Evolutionary conservation across 2,329 filamentous ascomycete species (phyloP), one percentile per base, ranked within the genome.

Genomic region (Neonectria hederae): DNA sequence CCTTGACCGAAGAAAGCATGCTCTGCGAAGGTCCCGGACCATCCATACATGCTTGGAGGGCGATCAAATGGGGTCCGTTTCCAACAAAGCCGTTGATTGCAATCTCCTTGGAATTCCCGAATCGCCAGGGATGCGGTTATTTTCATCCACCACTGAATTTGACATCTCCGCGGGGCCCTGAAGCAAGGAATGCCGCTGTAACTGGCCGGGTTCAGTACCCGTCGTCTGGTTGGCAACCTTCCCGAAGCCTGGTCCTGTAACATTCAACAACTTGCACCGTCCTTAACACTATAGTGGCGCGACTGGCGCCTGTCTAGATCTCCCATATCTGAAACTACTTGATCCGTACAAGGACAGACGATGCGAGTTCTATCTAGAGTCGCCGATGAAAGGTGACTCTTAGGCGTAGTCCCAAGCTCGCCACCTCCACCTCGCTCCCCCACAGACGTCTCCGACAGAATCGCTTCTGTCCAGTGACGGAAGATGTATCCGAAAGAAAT

Each of bases 1-100:
- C 30, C 32, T 56, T 56, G 59, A 69, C 67, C 22, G 62, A 67
- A 67, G 52, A 35, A 35, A 68, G 67, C 55, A 70, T 62, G 65
- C 65, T 63, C 21, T 67, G 69, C 67, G 69, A 64, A 60, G 21
- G 17, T 45, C 53, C 53, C 54, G 51, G 46, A 38, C 59, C 54
- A 52, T 58, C 59, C 54, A 52, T 58, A 54, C 48, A 26, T 26
- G 28, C 9, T 26, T 43, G 10, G n/a, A n/a, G n/a, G n/a, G n/a
- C 17, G 10, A 2, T 4, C 38, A 26, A 26, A 30, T 45, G 35
- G 22, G 21, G 48, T 24, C 51, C 13, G 35, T 43, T 54, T 7
- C 46, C 30, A 24, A 26, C n/a, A n/a, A 38, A 48, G 40, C 46
- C 38, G 30, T 14, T 35, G 32, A 17, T 35, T 22, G 26, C 40